Evolutionary conservation across 2,329 filamentous ascomycete species (phyloP), one percentile per base, ranked within the genome.

Genomic region (Ceratocystis variospora): DNA sequence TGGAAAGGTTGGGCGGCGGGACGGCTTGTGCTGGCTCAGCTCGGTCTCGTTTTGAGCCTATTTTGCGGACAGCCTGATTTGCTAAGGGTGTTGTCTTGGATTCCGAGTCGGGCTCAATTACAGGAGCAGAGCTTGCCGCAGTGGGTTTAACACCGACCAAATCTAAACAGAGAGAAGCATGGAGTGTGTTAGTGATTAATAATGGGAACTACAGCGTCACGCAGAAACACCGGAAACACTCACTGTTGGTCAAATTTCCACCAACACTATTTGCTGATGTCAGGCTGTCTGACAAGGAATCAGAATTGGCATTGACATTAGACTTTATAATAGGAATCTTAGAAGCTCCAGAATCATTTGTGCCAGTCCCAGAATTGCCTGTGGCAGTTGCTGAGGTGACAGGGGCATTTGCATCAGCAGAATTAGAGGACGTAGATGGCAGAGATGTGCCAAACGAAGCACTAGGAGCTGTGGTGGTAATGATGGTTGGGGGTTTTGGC

Each of bases 1-100:
- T 55, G 50, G 50, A 15, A 71, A 46, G 78, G 77, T 10, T 79
- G 75, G 37, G 79, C 79, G 64, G 79, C 78, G 8, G 81, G 88
- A 33, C 80, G 82, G 28, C 83, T 79, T 17, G 59, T 37, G 59
- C 31, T 37, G 10, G 25, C n/a, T 33, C 46, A n/a, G 46, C 46
- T 22, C 46, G 17, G n/a, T 48, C 46, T 48, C 46, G 46, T 48
- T 19, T 48, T 48, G 46, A 19, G 46, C 46, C 46, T 10, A 8
- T 8, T 61, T 44, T 62, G 41, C 61, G 61, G n/a, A 7, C 22
- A 6, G 19, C 22, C n/a, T 31, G 44, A 31, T 41, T 44, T 7
- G 62, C 5, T 53, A 19, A 33, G 15, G 44, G 46, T 8, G 45
- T 1, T 41, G 41, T 37, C 37, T 63, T 44, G 45, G 33, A 17